Evolutionary conservation across 2,329 filamentous ascomycete genomes (phyloP), one percentile per base, ranked within the genome.

Genomic region (Claviceps monticola): DNA sequence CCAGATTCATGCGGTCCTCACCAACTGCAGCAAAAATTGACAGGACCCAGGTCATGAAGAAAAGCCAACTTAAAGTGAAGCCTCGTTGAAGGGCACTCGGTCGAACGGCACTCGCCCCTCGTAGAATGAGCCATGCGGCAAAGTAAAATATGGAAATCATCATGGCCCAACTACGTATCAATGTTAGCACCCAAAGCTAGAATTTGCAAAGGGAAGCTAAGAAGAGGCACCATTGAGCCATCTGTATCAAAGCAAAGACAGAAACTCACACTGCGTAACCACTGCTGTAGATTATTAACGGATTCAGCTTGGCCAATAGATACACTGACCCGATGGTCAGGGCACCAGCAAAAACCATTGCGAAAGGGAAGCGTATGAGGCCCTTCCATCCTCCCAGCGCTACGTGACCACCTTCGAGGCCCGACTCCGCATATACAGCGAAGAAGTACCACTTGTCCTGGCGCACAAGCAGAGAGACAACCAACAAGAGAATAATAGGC

Each of bases 391-490:
- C 91, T 53, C 83, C 79, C 19, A 95, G 66, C 14, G 74, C 65
- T 11, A 94, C 72, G 1, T 75, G 70, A 51, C 85, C 78, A 9
- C 80, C 74, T n/a, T 80, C 72, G 4, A 62, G 76, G 49, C 76
- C 74, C 51, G 78, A 77, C 53, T 71, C 69, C 56, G 75, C 67
- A 23, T 68, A 72, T 49, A 81, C 77, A 4, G 86, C 78, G 64
- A 96, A 95, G 52, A 91, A 79, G 66, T 97, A 98, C 70, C 90
- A 88, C 70, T 88, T 95, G 66, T 90, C 88, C 8, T 75, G 71
- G 53, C 79, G 80, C 45, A 78, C 74, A 4, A 97, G 73, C 26
- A 86, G 62, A 53, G 86, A 80, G 7, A 84, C 82, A 2, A 91
- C 72, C 3, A 82, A 63, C 14, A 88, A 72, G 23, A 97, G 71